Percentiles rank a stretch among this genome's conserved stretches.
phyloP scores from a whole-genome alignment of 2,329 filamentous ascomycete genomes.

The Pseudogymnoascus sp. region DNA sequence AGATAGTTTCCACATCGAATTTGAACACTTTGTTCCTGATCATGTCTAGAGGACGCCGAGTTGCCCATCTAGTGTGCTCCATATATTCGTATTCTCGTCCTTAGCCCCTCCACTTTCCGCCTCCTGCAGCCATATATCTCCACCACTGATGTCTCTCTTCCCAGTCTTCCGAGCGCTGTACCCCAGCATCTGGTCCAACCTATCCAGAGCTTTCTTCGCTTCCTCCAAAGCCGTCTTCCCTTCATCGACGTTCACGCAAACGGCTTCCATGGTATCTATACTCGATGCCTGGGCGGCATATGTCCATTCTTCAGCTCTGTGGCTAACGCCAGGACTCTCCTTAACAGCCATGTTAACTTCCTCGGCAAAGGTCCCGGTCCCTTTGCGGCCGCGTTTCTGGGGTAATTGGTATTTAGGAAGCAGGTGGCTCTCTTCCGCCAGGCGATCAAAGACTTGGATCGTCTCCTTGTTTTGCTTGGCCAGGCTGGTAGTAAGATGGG shows the following conservation, averaged over 20 bases:
- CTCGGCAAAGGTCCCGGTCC: constrained; percentile 34
- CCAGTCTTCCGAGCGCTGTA: neutral
- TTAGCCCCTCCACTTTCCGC: neutral
- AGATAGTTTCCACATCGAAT: neutral
- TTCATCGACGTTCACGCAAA: constrained; percentile 54
- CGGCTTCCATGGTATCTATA: constrained; percentile 49
- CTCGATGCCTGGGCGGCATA: constrained; percentile 55
- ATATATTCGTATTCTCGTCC: constrained; percentile 21
- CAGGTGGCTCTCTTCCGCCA: constrained; percentile 57
- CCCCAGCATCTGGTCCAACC: constrained; percentile 31
- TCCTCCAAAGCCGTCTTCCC: constrained; percentile 51
- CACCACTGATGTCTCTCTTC: neutral
- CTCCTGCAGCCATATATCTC: constrained; percentile 3
- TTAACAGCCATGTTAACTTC: constrained; percentile 37
- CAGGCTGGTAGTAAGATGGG: constrained; percentile 46
- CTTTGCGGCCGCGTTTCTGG: constrained; percentile 19
- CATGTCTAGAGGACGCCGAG: constrained; percentile 19
- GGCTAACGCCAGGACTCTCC: constrained; percentile 36
- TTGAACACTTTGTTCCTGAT: neutral
- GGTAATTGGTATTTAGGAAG: constrained; percentile 46
- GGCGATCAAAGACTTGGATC: constrained; percentile 43
- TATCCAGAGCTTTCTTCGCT: constrained; percentile 44
- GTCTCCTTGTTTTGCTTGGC: constrained; percentile 46
- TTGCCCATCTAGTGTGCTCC: constrained; percentile 27
- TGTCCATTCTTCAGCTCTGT: constrained; percentile 50